phyloP scores from a whole-genome alignment of 2,329 filamentous ascomycete genomes.

The Colletotrichum lini region DNA sequence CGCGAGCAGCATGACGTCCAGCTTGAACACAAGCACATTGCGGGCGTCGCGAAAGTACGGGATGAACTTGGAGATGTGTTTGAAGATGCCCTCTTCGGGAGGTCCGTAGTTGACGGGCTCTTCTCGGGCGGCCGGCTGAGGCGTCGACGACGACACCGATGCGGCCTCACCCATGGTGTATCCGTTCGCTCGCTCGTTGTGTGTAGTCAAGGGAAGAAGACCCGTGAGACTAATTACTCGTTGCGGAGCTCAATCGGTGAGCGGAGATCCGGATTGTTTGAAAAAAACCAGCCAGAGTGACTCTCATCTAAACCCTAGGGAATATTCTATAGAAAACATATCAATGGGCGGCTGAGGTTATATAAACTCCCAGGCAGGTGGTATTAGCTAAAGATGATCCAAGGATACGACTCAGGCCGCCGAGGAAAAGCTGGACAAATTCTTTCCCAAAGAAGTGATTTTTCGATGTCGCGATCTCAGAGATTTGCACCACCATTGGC shows the following conservation, averaged over 20 bases:
- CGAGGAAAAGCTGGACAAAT: conserved; percentile 1
- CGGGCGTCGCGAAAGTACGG: conserved; percentile 50
- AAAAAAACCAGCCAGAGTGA: background rate
- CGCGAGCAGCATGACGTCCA: conserved; percentile 52
- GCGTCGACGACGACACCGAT: conserved; percentile 14
- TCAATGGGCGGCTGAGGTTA: conserved; percentile 1
- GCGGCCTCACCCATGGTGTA: conserved; percentile 23
- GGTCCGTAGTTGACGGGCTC: conserved; percentile 35
- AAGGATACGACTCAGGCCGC: conserved; percentile 10
- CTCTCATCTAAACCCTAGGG: background rate
- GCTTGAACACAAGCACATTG: conserved; percentile 53
- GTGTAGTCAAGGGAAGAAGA: background rate
- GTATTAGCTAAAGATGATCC: conserved; percentile 6
- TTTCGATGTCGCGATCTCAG: conserved; percentile 29
- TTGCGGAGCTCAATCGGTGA: background rate
- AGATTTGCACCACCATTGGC: conserved; percentile 22
- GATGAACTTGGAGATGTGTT: conserved; percentile 40
- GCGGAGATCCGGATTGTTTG: background rate
- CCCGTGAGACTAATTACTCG: background rate
- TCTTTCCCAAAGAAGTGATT: conserved; percentile 17
- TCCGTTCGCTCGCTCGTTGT: background rate
- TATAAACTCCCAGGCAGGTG: conserved; percentile 17
- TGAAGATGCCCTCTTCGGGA: conserved; percentile 39
- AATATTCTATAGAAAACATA: background rate
- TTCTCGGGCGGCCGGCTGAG: background rate